Evolutionary conservation across 2,329 filamentous ascomycete species (phyloP), one percentile per base, ranked within the genome.

Genomic region (Stagonosporopsis cucurbitacearum): DNA sequence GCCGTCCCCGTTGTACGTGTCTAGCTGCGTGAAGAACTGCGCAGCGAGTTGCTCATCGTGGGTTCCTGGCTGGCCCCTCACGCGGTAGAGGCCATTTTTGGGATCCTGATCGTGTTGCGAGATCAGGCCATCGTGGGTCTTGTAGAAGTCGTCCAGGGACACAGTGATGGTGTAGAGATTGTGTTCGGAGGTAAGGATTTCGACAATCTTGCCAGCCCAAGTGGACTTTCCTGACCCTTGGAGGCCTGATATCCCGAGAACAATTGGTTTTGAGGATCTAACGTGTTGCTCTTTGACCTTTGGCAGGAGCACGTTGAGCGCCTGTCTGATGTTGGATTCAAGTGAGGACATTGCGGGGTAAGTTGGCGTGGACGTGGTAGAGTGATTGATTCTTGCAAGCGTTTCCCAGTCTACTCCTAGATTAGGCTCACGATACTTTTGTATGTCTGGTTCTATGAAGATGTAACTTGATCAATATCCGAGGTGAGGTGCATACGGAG

Each of bases 171-270:
- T 62, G 26, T 60, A 36, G 2, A 75, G 57, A n/a, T 63, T 44
- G 19, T 74, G 58, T 9, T 66, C 56, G 15, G 60, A 49, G 4
- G 64, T 54, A 4, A 75, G 60, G 8, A 71, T 53, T 4, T 65
- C 46, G 8, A 75, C 71, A 26, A 75, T 65, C 30, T 54, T 65
- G 50, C 80, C 71, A 73, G 86, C 92, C 67, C 96, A 84, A 12
- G 93, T 96, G 3, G 93, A 96, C 80, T 98, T 97, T 64, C 94
- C 94, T 33, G 91, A 89, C 58, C 94, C 94, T 78, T 97, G 94
- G 25, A 96, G 86, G 58, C 93, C 94, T 67, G 96, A 96, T 67
- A 98, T 84, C 42, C 92, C 94, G 60, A 97, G 83, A 73, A 96
- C 86, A 75, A 96, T 90, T 25, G 92, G 92, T 19, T 82, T 83